Evolutionary conservation across 2,329 filamentous ascomycete genomes (phyloP).

Genomic region (Trichoderma cornu-damae): DNA sequence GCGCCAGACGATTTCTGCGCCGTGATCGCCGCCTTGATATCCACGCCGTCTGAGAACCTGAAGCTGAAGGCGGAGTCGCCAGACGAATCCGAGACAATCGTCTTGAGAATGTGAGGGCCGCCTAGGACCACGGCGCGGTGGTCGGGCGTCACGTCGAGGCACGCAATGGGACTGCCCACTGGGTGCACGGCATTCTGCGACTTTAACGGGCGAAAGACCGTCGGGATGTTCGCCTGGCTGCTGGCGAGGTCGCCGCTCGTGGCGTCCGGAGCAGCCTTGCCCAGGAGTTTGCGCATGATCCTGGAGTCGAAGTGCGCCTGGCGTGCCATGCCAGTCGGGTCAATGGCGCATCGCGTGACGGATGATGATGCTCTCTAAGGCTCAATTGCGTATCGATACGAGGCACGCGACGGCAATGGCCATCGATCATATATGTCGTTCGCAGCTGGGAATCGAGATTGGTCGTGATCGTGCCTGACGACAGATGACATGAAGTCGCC

Average conservation of each 20-base stretch:
- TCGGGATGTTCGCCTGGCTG: conserved; percentile 33
- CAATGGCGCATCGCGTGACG: conserved; percentile 14
- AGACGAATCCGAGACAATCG: conserved; percentile 49
- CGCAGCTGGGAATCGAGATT: background rate
- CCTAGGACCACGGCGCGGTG: conserved; percentile 52
- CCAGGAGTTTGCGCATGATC: conserved; percentile 58
- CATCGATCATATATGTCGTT: no score
- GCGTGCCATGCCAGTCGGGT: conserved; percentile 31
- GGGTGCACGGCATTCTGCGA: conserved; percentile 53
- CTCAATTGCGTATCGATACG: background rate
- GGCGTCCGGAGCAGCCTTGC: conserved; percentile 47
- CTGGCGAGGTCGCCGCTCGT: conserved; percentile 44
- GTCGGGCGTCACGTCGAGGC: conserved; percentile 55
- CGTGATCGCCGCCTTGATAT: conserved; percentile 53
- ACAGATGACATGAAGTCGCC: conserved; percentile 2
- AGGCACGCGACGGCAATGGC: background rate
- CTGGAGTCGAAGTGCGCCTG: conserved; percentile 38
- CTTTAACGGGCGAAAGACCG: conserved; percentile 46
- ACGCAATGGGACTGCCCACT: conserved; percentile 50
- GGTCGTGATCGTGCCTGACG: conserved; percentile 3
- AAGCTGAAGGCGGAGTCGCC: conserved; percentile 31
- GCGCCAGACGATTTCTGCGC: conserved; percentile 42
- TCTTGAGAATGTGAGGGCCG: conserved; percentile 57
- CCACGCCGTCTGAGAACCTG: conserved; percentile 50
- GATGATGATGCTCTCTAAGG: background rate